These are phyloP conservation scores for Medicago truncatula DNA, from an alignment of 306 rosid genomes.

Conservation along the genomic window MtrunA17r5.0-ANR NC_053045.1:35405001-35405500, in stretches of 20 bases:
- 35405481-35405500: constrained; percentile 49
- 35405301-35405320: constrained; percentile 33
- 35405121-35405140: too few species aligned
- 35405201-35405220: neutral
- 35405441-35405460: neutral
- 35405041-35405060: too few species aligned
- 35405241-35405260: constrained; percentile 3
- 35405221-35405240: neutral
- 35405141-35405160: neutral
- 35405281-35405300: constrained; percentile 42
- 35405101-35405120: too few species aligned
- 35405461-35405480: constrained; percentile 53
- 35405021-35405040: too few species aligned
- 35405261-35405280: constrained; percentile 6
- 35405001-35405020: too few species aligned
- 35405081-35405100: too few species aligned
- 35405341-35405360: constrained; percentile 28
- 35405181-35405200: neutral
- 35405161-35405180: neutral
- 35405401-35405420: constrained; percentile 4
- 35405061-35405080: too few species aligned
- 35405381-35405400: neutral
- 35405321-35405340: constrained; percentile 12
- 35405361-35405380: constrained; percentile 42
- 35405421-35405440: constrained; percentile 1